Evolutionary conservation across 129 eudicot genomes (phyloP), one percentile per base, ranked within the genome.

Genomic region (Smallanthus sonchifolius): DNA sequence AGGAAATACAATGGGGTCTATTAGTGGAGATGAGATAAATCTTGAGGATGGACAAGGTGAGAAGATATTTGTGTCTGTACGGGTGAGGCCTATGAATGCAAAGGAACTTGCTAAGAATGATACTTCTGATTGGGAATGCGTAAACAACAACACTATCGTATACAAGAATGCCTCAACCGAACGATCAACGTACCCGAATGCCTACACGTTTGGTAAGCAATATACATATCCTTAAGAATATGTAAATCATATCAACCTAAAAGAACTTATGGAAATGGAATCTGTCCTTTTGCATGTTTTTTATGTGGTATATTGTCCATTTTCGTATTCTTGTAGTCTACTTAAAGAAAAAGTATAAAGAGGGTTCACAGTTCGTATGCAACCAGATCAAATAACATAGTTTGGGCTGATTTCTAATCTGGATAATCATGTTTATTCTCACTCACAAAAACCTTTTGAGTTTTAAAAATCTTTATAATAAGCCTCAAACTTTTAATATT

Each of bases 31-130:
- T 11, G 87, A 83, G 32, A 48, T 73, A 10, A 20, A 43, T 7
- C 82, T 51, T 19, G 83, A 83, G 43, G 84, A 82, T 60, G 72
- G 67, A 69, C 77, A 73, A 72, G 86, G 84, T 36, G 99, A 95
- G 87, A 95, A 84, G 84, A 95, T 95, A 56, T 84, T 78, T 54
- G 99, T 95, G 54, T 79, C 97, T 3, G 92, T 95, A 37, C 83
- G 99, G 77, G 15, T 95, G 72, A 85, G 97, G 86, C 99, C 99
- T 86, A 63, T 95, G 80, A 91, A 85, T 65, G 88, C 84, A 37
- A 88, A 77, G 68, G 97, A 95, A 80, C 24, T 65, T 2, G 68
- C 86, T 4, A 80, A 73, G 60, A 82, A 95, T 81, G 91, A 91
- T 75, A 65, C 71, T 45, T 60, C 81, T 0, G 97, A 91, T 68